These are phyloP conservation scores for Arachis hypogaea DNA, from an alignment of 306 rosid genomes.

Conservation along the genomic window DNA sequence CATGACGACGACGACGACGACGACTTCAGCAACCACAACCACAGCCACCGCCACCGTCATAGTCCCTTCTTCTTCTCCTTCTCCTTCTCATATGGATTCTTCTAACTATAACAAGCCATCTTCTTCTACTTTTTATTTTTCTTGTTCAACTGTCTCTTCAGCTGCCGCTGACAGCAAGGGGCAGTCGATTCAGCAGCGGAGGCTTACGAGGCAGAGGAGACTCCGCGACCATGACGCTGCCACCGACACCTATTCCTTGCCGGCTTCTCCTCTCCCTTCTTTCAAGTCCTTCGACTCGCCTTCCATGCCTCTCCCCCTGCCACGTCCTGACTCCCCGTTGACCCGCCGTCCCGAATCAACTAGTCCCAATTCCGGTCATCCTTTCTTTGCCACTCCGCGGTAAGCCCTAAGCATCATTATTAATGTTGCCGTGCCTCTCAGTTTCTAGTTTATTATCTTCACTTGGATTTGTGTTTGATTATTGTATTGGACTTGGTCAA, in stretches of 20 bases:
- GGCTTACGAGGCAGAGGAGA: conserved; percentile 72
- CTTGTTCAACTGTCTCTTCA: conserved; percentile 7
- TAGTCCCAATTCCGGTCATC: conserved; percentile 19
- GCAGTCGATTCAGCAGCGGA: conserved; percentile 47
- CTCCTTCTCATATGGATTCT: conserved; percentile 32
- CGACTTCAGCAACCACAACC: conserved; percentile 8
- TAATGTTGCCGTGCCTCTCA: neutral
- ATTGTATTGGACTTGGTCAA: neutral
- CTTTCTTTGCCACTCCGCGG: conserved; percentile 46
- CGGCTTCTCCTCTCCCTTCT: conserved; percentile 54
- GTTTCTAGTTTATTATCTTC: neutral
- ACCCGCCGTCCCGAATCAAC: conserved; percentile 45
- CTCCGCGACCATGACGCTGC: conserved; percentile 57
- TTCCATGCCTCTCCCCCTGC: conserved; percentile 64
- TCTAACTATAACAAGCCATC: neutral
- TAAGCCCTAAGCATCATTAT: neutral
- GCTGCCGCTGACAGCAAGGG: neutral
- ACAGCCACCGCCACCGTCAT: neutral
- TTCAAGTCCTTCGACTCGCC: conserved; percentile 40
- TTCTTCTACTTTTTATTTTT: neutral
- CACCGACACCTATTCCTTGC: conserved; percentile 41
- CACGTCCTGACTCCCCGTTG: conserved; percentile 56
- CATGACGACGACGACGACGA: conserved; percentile 31
- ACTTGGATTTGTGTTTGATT: neutral
- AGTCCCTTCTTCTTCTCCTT: neutral